Evolutionary conservation across 345 rosid species (phyloP).

Genomic region (rapeseed (Brassica napus)): DNA sequence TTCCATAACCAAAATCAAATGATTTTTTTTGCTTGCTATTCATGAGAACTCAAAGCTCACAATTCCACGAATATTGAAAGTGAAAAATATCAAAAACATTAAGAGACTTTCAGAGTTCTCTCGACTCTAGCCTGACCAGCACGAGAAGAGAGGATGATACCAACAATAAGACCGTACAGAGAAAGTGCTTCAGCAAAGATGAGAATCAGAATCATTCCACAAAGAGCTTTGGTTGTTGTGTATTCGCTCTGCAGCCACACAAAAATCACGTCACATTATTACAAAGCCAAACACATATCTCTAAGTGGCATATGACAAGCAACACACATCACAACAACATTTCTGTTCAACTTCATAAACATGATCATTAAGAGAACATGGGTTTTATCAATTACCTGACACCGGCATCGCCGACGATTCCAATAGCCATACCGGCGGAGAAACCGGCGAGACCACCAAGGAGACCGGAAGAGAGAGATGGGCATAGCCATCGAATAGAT

Average conservation of each 20-base stretch:
- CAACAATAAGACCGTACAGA: conserved; percentile 81
- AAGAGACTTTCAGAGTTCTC: conserved; percentile 20
- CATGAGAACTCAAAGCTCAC: conserved; percentile 32
- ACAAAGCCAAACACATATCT: background rate
- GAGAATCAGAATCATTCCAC: conserved; percentile 94
- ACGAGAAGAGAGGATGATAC: conserved; percentile 90
- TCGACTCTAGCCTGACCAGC: conserved; percentile 95
- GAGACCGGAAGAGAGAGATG: conserved; percentile 44
- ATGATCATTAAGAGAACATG: background rate
- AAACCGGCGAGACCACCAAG: conserved; percentile 37
- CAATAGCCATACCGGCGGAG: conserved; percentile 31
- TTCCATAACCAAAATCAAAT: conserved; percentile 15
- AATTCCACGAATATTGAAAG: conserved; percentile 13
- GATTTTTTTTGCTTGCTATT: conserved; percentile 16
- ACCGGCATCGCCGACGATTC: conserved; percentile 38
- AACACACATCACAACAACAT: background rate
- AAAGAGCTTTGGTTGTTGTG: conserved; percentile 87
- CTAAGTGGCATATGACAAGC: background rate
- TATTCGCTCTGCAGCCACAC: conserved; percentile 67
- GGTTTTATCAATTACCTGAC: conserved; percentile 22
- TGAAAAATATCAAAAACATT: conserved; percentile 19
- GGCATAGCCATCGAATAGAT: conserved; percentile 75
- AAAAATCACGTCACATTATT: background rate
- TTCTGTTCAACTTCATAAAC: background rate
- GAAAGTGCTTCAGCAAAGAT: conserved; percentile 96